Percentiles rank a stretch among this genome's conserved stretches.
Evolutionary conservation across 2,329 filamentous ascomycete species (phyloP).

Genomic region (Hypoxylon rubiginosum): DNA sequence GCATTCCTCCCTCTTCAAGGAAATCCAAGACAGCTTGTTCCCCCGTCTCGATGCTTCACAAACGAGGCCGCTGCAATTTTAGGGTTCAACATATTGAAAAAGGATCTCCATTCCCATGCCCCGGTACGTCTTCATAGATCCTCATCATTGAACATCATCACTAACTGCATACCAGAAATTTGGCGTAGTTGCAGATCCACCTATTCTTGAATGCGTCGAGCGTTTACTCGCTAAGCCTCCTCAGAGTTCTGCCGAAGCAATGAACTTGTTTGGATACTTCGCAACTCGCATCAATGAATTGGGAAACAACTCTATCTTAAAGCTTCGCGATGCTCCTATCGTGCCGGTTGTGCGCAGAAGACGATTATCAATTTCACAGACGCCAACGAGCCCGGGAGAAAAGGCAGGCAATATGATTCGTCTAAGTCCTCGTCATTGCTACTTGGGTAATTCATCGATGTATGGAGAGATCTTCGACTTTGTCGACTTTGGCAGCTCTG

Average conservation of each 20-base stretch:
- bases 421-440: slow-evolving; percentile 80
- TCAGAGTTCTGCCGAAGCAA: slow-evolving; percentile 73
- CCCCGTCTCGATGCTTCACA: slow-evolving; percentile 83
- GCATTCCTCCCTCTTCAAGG: slow-evolving; percentile 81
- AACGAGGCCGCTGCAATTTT: slow-evolving; percentile 82
- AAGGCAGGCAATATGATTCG: slow-evolving; percentile 60
- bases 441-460: slow-evolving; percentile 77
- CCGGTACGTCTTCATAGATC: slow-evolving; percentile 52
- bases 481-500: slow-evolving; percentile 90
- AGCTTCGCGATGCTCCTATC: slow-evolving; percentile 75
- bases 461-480: slow-evolving; percentile 97
- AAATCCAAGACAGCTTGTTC: slow-evolving; percentile 73
- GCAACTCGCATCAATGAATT: slow-evolving; percentile 82
- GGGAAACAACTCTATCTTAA: slow-evolving; percentile 69
- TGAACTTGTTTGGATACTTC: slow-evolving; percentile 85
- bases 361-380: slow-evolving; percentile 43
- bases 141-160: background rate
- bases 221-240: slow-evolving; percentile 81
- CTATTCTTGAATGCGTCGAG: slow-evolving; percentile 81
- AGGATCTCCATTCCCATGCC: slow-evolving; percentile 83
- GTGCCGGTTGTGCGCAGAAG: slow-evolving; percentile 72
- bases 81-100: slow-evolving; percentile 82
- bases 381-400: slow-evolving; percentile 55
- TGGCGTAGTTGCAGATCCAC: slow-evolving; percentile 85
- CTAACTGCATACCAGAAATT: slow-evolving; percentile 70